These are phyloP conservation scores for Ogataea pignaliae DNA, from an alignment of 805 yeast genomes.

Conservation along the genomic window DNA sequence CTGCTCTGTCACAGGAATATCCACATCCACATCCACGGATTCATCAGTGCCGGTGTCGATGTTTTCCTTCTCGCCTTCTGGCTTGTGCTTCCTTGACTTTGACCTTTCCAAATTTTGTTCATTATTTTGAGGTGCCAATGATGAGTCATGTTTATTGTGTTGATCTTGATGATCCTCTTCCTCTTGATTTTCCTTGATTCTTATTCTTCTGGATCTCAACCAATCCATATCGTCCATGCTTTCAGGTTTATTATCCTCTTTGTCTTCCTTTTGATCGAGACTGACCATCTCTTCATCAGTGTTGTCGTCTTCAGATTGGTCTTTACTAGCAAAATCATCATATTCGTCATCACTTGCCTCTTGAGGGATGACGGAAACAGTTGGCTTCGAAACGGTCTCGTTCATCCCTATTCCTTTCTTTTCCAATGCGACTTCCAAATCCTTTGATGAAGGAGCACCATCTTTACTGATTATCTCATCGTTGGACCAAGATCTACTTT, in stretches of 20 bases:
- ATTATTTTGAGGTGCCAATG: background rate
- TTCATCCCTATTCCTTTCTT: background rate
- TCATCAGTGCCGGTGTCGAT: background rate
- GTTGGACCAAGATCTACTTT: constrained; percentile 71
- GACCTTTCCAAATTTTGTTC: background rate
- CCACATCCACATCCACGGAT: background rate
- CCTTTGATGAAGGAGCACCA: constrained; percentile 43
- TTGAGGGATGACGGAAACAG: constrained; percentile 31
- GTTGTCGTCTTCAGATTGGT: constrained; percentile 33
- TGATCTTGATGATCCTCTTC: constrained; percentile 7
- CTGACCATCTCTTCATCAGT: constrained; percentile 50
- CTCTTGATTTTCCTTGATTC: constrained; percentile 53
- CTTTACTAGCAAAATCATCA: constrained; percentile 36
- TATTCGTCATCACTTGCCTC: constrained; percentile 50
- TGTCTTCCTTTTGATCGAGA: constrained; percentile 9
- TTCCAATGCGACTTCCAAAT: constrained; percentile 39
- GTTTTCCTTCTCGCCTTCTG: constrained; percentile 7
- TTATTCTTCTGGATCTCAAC: constrained; percentile 70
- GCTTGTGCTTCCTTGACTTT: constrained; percentile 7
- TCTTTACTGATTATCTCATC: constrained; percentile 46
- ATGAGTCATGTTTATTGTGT: background rate
- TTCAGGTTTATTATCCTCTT: constrained; percentile 13
- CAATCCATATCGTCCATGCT: constrained; percentile 71
- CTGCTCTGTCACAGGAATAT: constrained; percentile 31
- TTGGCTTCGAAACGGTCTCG: background rate